Conservation (phyloP, 208 protist species). For the Trypanosoma scelopori region DNA sequence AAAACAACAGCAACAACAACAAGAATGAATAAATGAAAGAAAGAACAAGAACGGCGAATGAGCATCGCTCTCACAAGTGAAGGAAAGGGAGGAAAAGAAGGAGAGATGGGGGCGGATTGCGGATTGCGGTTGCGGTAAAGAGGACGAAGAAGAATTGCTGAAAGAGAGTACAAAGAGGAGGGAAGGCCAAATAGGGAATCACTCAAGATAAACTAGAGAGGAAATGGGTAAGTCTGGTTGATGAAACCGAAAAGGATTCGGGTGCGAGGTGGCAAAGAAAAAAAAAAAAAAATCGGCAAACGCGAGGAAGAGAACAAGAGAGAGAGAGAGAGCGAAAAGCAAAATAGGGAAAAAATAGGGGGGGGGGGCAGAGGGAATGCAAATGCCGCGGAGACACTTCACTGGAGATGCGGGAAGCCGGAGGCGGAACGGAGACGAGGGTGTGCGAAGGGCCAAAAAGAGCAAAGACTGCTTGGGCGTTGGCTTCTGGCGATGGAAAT, state of each 20-base stretch:
- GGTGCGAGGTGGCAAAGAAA: not conserved
- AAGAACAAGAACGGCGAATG: not conserved
- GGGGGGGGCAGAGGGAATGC: no score
- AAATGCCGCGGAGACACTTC: no score
- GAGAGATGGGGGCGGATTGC: not conserved
- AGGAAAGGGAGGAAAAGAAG: not conserved
- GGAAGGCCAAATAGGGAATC: not conserved
- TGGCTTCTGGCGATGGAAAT: no score
- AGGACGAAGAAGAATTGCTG: not conserved
- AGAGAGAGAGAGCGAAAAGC: not conserved
- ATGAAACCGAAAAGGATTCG: not conserved
- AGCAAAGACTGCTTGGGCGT: no score
- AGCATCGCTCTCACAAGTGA: not conserved
- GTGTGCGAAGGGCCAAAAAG: no score
- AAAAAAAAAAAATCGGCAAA: constrained; percentile 6
- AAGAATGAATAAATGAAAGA: not conserved
- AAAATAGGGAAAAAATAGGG: no score
- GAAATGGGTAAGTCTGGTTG: no score
- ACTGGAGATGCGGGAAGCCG: no score
- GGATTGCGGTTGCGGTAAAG: no score
- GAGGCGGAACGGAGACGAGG: no score
- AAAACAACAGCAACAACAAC: constrained; percentile 1
- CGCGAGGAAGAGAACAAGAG: not conserved
- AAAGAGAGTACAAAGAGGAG: not conserved
- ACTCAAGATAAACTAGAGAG: no score